These are phyloP conservation scores for Lepidium didymum DNA, from an alignment of 345 rosid genomes.

Conservation along the genomic window DNA sequence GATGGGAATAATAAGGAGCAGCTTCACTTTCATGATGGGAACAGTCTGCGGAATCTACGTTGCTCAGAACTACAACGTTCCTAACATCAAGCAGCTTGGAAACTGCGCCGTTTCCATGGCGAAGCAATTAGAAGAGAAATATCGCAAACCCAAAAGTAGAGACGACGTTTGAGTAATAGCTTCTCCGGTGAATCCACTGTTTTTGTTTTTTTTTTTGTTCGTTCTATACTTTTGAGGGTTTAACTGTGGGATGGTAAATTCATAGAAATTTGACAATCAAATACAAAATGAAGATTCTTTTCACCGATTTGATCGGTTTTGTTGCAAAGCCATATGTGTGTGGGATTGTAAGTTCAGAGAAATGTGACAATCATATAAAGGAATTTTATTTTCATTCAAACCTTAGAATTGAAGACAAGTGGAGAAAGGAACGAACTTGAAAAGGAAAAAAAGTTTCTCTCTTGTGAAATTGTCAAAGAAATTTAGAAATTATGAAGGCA, in stretches of 20 bases:
- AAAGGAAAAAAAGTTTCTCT: background rate
- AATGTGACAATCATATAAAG: background rate
- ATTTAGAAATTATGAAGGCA: background rate
- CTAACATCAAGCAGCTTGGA: conserved; percentile 60
- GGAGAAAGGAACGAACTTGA: background rate
- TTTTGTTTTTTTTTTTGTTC: background rate
- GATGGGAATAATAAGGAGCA: conserved; percentile 72
- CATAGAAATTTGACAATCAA: background rate
- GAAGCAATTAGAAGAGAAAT: conserved; percentile 49
- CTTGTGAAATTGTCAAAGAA: background rate
- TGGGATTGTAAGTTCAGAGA: too few relatives aligned
- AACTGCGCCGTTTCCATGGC: conserved; percentile 44
- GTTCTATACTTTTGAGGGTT: background rate
- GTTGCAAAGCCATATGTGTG: too few relatives aligned
- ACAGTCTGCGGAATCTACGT: conserved; percentile 64
- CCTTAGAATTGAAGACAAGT: background rate
- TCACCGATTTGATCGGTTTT: background rate
- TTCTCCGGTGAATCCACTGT: background rate
- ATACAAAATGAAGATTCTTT: background rate
- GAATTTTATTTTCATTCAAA: conserved; percentile 11
- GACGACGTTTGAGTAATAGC: conserved; percentile 26
- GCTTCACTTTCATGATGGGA: conserved; percentile 58
- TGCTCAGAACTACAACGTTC: conserved; percentile 85
- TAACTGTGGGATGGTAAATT: conserved; percentile 3
- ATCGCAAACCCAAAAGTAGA: conserved; percentile 59